Evolutionary conservation across 371 early-diverging fungal genomes (phyloP).

Genomic region (Synchytrium microbalum): DNA sequence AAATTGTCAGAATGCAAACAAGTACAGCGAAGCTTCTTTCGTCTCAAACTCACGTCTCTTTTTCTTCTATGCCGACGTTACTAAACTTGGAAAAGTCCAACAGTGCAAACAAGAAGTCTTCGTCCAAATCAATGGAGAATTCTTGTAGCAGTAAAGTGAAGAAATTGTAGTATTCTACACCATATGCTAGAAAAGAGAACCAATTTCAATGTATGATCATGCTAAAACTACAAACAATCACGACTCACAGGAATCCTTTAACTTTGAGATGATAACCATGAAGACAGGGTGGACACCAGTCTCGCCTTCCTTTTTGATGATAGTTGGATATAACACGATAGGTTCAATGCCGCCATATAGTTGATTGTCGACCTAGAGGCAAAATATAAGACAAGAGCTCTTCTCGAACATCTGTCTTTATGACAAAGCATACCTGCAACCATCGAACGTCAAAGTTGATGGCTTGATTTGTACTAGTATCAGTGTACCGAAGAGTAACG

Average conservation of each 20-base stretch:
- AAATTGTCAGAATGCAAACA: not conserved
- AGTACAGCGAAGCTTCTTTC: not conserved
- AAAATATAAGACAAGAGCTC: slow-evolving; percentile 3
- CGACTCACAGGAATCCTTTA: slow-evolving; percentile 66
- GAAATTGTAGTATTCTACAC: slow-evolving; percentile 86
- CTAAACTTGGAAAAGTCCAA: slow-evolving; percentile 77
- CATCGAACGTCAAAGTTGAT: slow-evolving; percentile 70
- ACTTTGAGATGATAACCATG: slow-evolving; percentile 43
- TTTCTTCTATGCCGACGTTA: slow-evolving; percentile 45
- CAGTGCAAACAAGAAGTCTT: slow-evolving; percentile 76
- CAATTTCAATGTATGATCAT: slow-evolving; percentile 1
- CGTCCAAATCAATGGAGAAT: slow-evolving; percentile 85
- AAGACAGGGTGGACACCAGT: slow-evolving; percentile 53
- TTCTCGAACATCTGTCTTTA: slow-evolving; percentile 6
- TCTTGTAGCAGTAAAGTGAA: slow-evolving; percentile 85
- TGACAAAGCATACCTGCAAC: slow-evolving; percentile 54
- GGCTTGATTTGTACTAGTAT: slow-evolving; percentile 67
- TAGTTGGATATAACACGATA: slow-evolving; percentile 86
- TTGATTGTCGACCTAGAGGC: slow-evolving; percentile 80
- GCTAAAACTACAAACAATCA: not conserved
- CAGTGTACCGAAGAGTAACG: slow-evolving; percentile 62
- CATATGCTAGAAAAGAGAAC: slow-evolving; percentile 47
- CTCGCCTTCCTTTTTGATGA: slow-evolving; percentile 56
- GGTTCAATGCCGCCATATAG: slow-evolving; percentile 72
- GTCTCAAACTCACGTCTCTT: slow-evolving; percentile 16